Evolutionary conservation across 2,329 filamentous ascomycete genomes (phyloP).

Genomic region (Ceratocystis variospora): DNA sequence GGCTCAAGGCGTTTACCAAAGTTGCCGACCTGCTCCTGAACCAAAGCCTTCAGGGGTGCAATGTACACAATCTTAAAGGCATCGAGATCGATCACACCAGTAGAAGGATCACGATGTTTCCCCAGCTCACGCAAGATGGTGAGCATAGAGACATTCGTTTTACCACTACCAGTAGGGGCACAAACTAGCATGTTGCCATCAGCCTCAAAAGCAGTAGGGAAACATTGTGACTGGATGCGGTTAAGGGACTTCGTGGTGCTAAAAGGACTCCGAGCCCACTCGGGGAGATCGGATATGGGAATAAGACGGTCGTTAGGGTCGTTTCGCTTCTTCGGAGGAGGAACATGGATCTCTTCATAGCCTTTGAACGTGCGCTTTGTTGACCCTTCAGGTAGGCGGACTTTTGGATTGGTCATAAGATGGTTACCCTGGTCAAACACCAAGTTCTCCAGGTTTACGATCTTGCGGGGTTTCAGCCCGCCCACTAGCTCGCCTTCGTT

Average conservation of each 20-base stretch:
- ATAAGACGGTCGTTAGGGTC: conserved; percentile 70
- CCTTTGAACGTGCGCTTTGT: conserved; percentile 94
- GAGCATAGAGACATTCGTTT: conserved; percentile 97
- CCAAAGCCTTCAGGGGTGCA: conserved; percentile 84
- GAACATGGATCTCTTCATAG: conserved; percentile 96
- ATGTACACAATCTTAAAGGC: conserved; percentile 99
- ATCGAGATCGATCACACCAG: conserved; percentile 88
- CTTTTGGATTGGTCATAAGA: conserved; percentile 97
- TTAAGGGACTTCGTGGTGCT: conserved; percentile 78
- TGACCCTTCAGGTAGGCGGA: conserved; percentile 83
- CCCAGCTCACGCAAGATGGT: conserved; percentile 92
- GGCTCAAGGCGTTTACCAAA: conserved; percentile 82
- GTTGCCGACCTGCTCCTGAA: conserved; percentile 96
- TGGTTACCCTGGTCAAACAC: conserved; percentile 97
- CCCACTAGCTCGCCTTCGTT: conserved; percentile 59
- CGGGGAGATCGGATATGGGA: conserved; percentile 74
- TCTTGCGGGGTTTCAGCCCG: conserved; percentile 69
- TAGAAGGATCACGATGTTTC: conserved; percentile 77
- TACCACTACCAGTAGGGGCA: conserved; percentile 91
- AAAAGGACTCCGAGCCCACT: conserved; percentile 82
- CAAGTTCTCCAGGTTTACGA: conserved; percentile 90
- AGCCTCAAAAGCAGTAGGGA: conserved; percentile 74
- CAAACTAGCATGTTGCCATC: conserved; percentile 98
- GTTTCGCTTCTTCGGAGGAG: conserved; percentile 73
- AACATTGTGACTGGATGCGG: conserved; percentile 90